Evolutionary conservation across 2,329 filamentous ascomycete species (phyloP), one percentile per base, ranked within the genome.

Genomic region (Stenocarpella maydis): DNA sequence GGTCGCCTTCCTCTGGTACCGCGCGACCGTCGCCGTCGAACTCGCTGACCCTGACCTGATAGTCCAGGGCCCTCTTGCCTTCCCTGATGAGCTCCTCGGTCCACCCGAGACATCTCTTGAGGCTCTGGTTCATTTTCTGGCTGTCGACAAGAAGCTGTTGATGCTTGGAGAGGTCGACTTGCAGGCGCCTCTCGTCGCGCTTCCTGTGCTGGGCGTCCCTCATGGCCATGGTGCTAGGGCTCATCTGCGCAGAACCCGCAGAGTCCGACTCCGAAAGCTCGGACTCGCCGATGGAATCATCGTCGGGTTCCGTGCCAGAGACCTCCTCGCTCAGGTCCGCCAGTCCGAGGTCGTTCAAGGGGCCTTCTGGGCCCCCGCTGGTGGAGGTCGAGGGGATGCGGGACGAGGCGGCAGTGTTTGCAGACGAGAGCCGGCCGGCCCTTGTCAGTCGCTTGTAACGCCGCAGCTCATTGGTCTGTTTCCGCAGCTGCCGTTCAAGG

Each of bases 101-200:
- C 88, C 93, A 95, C 73, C 90, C 90, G 41, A 98, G 85, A 78
- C 96, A 99, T 58, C 93, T 88, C 79, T 94, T 97, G 54, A 99
- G 87, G 78, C 93, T 97, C 78, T 97, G 93, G 77, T 98, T 98
- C 85, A 98, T 94, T 82, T 94, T 97, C 76, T 98, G 94, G 74
- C 92, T 96, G 78, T 97, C 95, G 47, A 94, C 84, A 10, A 99
- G 87, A 1, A 98, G 84, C 76, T 97, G 92, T 73, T 94, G 93
- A 78, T 99, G 96, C 77, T 95, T 95, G 4, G 90, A 87, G 0
- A 99, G 85, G 79, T 99, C 96, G 5, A 94, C 85, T 74, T 92
- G 88, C n/a, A 98, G 84, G 37, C 93, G 89, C 74, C 91, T 91
- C 77, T 97, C 94, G 73, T 98, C 95, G 65, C 88, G 87, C 60